Base-by-base conservation (phyloP, 2,329 filamentous ascomycete genomes). In the Rhytidhysteron rufulum region DNA sequence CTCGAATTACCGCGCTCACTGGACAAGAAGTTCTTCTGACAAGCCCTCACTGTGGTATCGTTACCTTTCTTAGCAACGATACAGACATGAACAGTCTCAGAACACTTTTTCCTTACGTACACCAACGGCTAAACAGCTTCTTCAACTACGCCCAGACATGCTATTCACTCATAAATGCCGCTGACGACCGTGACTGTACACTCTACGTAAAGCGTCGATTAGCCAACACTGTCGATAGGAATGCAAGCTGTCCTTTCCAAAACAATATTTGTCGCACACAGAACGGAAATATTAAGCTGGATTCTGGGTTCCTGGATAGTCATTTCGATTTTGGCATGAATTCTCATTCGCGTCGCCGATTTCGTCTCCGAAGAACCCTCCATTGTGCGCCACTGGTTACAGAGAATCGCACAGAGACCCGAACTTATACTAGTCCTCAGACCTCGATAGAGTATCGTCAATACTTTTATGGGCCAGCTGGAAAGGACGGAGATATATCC, bases 321-420 rank as follows among this genome's bases (percentile, higher is more conserved):
- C 41, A 50, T 15, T 9, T 47, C 1, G 39, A 60, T 32, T 44
- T 60, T 2, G 57, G 55, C 8, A 49, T 57, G 33, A 60, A 60
- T 16, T 31, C 48, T 2, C 43, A 49, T 4, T 47, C 53, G 2
- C 34, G 43, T 5, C 21, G 48, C 6, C 48, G 49, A 2, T 54
- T 58, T 31, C 48, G 51, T 19, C 37, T 54, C 8, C 46, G 55
- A 4, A 39, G 41, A 10, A 45, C 53, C 3, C 43, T 47, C 13
- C 43, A 51, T 9, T 60, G 54, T 37, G 54, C 53, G 2, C 55
- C 54, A n/a, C 24, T 58, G 3, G 45, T 39, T 8, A 49, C 45
- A 1, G 33, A 51, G 15, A 46, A 45, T 1, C 52, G 50, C 41
- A 40, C 7, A 11, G 21, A 18, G n/a, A 27, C 10, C 8, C 13